Base-by-base conservation (phyloP, 2,329 filamentous ascomycete species). In the Penicillium brasilianum region DNA sequence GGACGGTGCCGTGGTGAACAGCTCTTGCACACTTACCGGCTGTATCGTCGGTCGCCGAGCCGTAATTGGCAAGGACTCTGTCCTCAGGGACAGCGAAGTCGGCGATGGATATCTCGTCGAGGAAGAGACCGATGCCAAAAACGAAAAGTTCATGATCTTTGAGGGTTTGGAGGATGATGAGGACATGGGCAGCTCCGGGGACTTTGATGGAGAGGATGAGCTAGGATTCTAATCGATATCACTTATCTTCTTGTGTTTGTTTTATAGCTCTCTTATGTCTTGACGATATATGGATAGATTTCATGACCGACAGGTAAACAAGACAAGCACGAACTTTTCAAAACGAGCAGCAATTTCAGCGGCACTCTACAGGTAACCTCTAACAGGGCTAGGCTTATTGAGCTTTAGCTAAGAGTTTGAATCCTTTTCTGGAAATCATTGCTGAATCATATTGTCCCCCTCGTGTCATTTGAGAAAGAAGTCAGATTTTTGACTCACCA, bases 1-100 rank as follows among this genome's bases (percentile, higher is more conserved):
- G 92, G 94, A 98, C 62, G 92, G 92, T 3, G 93, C 91, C 0
- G 88, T 91, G 8, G 85, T 99, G 90, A 92, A 70, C 89, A 90
- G 51, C 22, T 44, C 51, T 46, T 93, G 90, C 72, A 92, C 92
- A 75, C 81, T 98, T 55, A 95, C 91, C 1, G 91, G 91, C 22
- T 97, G 93, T 72, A 91, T 98, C 34, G 79, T 98, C 43, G 95
- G 95, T 4, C 87, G 89, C 71, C 82, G 92, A 63, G 90, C 89
- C 66, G 88, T 90, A 70, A 87, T 99, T 67, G 93, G 94, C n/a
- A 91, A 92, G 50, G 90, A 89, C 9, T 89, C 84, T 6, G 85
- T 88, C n/a, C 78, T 98, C 67, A 93, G 89, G 56, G 91, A 97
- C 62, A 97, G 93, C 70, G 93, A 98, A 78, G 89, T 98, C 5